These are phyloP conservation scores for Diplodia sapinea DNA, from an alignment of 2,329 filamentous ascomycete genomes.

Conservation along the genomic window DNA sequence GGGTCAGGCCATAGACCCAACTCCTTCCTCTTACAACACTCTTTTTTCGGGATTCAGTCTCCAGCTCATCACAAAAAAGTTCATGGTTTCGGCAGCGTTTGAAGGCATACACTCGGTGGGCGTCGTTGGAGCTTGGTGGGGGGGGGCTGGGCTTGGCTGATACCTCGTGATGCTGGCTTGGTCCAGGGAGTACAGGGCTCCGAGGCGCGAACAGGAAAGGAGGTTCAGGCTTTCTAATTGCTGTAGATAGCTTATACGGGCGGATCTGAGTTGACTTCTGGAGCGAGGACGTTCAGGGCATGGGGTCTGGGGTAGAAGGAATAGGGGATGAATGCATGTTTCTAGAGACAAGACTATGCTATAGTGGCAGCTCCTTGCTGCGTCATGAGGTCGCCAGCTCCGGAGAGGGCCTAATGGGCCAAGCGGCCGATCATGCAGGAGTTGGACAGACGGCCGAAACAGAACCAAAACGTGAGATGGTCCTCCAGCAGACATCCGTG, in stretches of 20 bases:
- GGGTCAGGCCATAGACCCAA: constrained; percentile 54
- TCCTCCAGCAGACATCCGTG: not conserved
- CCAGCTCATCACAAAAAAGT: constrained; percentile 22
- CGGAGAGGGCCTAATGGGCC: not conserved
- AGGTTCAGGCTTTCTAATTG: constrained; percentile 12
- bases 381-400: not conserved
- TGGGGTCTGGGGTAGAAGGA: constrained; percentile 9
- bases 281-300: constrained; percentile 18
- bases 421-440: not conserved
- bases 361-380: not conserved
- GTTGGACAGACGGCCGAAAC: not conserved
- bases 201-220: constrained; percentile 21
- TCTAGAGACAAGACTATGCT: constrained; percentile 16
- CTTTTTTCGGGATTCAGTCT: constrained; percentile 4
- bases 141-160: constrained; percentile 17
- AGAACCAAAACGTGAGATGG: not conserved
- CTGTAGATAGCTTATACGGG: constrained; percentile 31
- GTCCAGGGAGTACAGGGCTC: constrained; percentile 15
- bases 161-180: constrained; percentile 27
- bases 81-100: constrained; percentile 26
- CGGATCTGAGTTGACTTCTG: not conserved
- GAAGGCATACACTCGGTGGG: constrained; percentile 23
- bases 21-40: constrained; percentile 4
- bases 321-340: constrained; percentile 25
- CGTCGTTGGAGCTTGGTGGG: constrained; percentile 12